Evolutionary conservation across 225 moss, liverwort and hornwort species (phyloP).

Genomic region (Polytrichum commune): DNA sequence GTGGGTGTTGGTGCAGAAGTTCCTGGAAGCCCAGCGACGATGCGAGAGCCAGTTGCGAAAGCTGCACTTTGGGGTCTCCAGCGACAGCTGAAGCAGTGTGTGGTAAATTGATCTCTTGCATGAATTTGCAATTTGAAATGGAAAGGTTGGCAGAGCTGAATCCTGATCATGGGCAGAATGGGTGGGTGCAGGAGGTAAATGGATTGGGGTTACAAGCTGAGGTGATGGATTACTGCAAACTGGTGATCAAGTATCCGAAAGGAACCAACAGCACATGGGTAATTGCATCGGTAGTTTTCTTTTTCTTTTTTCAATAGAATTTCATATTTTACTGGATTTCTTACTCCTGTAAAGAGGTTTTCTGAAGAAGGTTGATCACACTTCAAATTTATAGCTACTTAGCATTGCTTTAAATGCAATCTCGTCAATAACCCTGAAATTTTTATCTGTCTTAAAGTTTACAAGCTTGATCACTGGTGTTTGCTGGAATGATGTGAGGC

Average conservation of each 20-base stretch:
- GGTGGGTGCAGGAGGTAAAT: slow-evolving; percentile 25
- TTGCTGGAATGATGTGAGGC: not conserved
- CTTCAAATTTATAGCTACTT: not conserved
- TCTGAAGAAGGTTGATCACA: not conserved
- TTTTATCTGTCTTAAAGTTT: too few relatives aligned
- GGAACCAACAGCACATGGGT: slow-evolving; percentile 55
- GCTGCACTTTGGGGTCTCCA: slow-evolving; percentile 20
- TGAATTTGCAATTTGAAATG: not conserved
- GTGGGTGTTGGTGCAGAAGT: too few relatives aligned
- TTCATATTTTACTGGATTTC: too few relatives aligned
- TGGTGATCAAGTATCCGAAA: slow-evolving; percentile 31
- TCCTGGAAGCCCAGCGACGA: too few relatives aligned
- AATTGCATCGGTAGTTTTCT: not conserved
- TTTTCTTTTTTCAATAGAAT: not conserved
- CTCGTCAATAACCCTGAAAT: not conserved
- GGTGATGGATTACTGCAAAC: slow-evolving; percentile 36
- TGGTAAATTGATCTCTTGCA: slow-evolving; percentile 14
- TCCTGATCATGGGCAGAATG: not conserved
- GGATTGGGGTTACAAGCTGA: slow-evolving; percentile 50
- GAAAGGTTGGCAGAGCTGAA: not conserved
- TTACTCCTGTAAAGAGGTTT: too few relatives aligned
- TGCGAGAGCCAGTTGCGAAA: too few relatives aligned
- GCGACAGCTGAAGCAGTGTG: slow-evolving; percentile 27
- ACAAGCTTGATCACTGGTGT: not conserved
- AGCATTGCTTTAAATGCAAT: not conserved